These are phyloP conservation scores for Fusarium praegraminearum DNA, from an alignment of 2,329 filamentous ascomycete genomes.

Conservation along the genomic window DNA sequence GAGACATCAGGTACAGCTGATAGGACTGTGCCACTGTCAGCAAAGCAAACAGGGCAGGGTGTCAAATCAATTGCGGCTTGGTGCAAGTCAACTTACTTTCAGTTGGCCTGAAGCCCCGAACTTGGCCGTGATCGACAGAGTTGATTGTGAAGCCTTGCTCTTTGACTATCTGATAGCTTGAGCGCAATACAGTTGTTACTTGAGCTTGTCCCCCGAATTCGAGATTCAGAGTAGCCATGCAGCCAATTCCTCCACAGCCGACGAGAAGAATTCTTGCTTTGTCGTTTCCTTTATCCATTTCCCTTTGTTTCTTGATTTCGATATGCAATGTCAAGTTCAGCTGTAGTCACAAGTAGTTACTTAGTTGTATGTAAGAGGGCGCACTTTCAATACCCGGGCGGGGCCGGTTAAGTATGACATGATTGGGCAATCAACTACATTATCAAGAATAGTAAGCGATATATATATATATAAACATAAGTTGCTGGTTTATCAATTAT, in stretches of 20 bases:
- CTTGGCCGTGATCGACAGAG: slow-evolving; percentile 43
- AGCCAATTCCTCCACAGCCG: slow-evolving; percentile 45
- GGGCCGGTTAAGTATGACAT: slow-evolving; percentile 22
- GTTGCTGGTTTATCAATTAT: background rate
- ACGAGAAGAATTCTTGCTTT: slow-evolving; percentile 38
- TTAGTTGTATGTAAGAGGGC: slow-evolving; percentile 22
- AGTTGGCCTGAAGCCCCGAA: slow-evolving; percentile 37
- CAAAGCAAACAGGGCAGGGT: background rate
- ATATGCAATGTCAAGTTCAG: background rate
- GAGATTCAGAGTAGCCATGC: slow-evolving; percentile 43
- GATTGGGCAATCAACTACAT: slow-evolving; percentile 24
- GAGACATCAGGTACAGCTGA: slow-evolving; percentile 37
- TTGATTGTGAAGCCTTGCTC: slow-evolving; percentile 42
- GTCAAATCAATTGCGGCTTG: background rate
- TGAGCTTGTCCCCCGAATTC: slow-evolving; percentile 38
- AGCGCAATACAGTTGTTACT: slow-evolving; percentile 45
- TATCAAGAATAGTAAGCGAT: background rate
- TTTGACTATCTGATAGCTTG: slow-evolving; percentile 42
- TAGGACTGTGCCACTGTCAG: slow-evolving; percentile 32
- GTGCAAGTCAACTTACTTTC: slow-evolving; percentile 28
- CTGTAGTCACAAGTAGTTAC: background rate
- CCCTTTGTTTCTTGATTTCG: background rate
- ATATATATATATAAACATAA: background rate
- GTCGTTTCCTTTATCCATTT: slow-evolving; percentile 13
- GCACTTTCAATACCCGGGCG: slow-evolving; percentile 15